Evolutionary conservation across 441 rosid species (phyloP), one percentile per base, ranked within the genome.

Genomic region (Arabidopsis hybrid): DNA sequence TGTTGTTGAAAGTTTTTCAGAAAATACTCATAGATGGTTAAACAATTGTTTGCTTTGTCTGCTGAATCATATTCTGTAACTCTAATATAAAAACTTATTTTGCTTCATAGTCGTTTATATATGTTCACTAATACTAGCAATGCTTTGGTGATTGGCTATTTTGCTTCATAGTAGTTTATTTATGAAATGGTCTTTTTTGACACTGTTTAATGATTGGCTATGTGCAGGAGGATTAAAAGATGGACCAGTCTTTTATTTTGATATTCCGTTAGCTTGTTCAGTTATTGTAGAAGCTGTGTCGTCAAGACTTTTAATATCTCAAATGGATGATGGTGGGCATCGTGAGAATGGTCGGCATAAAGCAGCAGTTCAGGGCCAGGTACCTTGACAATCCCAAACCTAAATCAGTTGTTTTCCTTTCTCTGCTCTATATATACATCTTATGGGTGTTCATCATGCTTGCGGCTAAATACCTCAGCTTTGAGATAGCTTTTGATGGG

Each of bases 251-350:
- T 43, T 60, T 12, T 52, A 42, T 29, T 65, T 60, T 77, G 32
- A 60, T 14, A 2, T 43, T 60, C 52, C 11, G 16, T 26, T 60
- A 60, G 73, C 73, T 60, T 66, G 52, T 65, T 21, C 52, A 13
- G 4, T 65, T 49, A 3, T 26, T 55, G 38, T 75, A 34, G 39
- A 69, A 47, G 36, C 6, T 42, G 3, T 51, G 47, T 42, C 4
- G 34, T 21, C 3, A 34, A 16, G 4, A 13, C 1, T 57, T 58
- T 55, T 50, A 60, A 71, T 66, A 72, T 70, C 72, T 67, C 73
- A 72, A 60, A 95, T 92, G 99, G 97, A 91, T 84, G 97, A 95
- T 79, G 89, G 93, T 49, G 95, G 93, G 70, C 96, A 92, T 81
- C 91, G 95, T 49, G 98, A 95, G 74, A 89, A 91, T 74, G 97